Evolutionary conservation across 139 green algal species (phyloP), one percentile per base, ranked within the genome.

Genomic region (Mychonastes homosphaera): DNA sequence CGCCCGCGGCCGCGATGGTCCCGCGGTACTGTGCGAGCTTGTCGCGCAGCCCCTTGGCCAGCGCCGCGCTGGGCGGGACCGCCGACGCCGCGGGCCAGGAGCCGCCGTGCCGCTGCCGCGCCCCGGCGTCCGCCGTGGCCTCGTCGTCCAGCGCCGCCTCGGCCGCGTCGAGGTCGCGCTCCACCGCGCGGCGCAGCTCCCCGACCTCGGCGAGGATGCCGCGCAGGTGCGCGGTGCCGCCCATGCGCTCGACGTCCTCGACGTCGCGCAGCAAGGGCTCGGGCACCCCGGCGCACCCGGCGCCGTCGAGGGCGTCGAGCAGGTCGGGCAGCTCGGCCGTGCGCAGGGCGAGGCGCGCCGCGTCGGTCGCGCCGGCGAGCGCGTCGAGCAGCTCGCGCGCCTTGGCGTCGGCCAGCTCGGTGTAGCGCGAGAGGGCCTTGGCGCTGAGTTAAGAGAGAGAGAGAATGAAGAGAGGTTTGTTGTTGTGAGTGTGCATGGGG

Each of bases 321-420:
- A 73, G 64, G 33, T 82, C 79, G 13, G 76, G 72, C 43, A 84
- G 66, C 64, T 82, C 73, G 53, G 60, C 60, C 60, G 59, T 35
- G 23, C 44, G 77, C 39, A 92, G 64, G 36, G 79, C 74, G 67
- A 92, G 35, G 43, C 87, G 81, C 12, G 90, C 85, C 1, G 86
- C 81, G 54, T 97, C 88, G 15, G 73, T 88, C 32, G 87, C 82
- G 23, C 47, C 72, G 23, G 81, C 76, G 65, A 96, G 66, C 43
- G 41, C 28, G 30, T 79, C 63, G 8, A 80, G 58, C 67, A 80
- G 75, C 27, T 70, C 51, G 10, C 88, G 67, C 45, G 87, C 77
- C 23, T 92, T 19, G 19, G 32, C 61, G 63, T 97, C 90, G 33
- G 96, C 84, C 76, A 90, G 79, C 47, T 95, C 81, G 5, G 75